Conservation (phyloP, 441 rosid species). For the Cnidoscolus chayamansa region DNA sequence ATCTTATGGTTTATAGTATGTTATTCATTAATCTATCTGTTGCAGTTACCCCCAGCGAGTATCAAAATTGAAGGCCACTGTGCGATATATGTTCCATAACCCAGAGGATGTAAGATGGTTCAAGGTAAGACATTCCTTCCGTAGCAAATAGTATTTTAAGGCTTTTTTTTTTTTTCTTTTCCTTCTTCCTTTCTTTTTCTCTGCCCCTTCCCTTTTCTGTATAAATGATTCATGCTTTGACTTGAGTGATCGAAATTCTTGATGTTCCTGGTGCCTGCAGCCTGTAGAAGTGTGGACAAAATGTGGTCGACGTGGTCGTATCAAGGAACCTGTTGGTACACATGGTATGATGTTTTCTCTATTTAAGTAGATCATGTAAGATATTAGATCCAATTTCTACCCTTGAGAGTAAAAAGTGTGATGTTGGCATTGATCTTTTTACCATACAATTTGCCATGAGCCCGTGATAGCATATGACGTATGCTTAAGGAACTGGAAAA, state of each 20-base stretch:
- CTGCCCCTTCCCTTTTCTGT: too few relatives aligned
- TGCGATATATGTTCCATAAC: constrained; percentile 83
- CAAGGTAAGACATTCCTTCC: constrained; percentile 50
- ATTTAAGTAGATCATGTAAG: not conserved
- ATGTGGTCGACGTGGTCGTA: constrained; percentile 79
- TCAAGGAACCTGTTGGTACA: constrained; percentile 93
- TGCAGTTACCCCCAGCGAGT: constrained; percentile 92
- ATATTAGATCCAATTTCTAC: not conserved
- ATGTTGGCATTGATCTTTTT: not conserved
- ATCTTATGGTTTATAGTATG: not conserved
- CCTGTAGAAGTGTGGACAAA: constrained; percentile 94
- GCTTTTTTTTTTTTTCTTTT: not conserved
- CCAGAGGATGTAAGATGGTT: constrained; percentile 98
- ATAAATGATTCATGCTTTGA: not conserved
- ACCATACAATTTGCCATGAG: not conserved
- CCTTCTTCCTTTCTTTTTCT: too few relatives aligned
- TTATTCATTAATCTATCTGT: constrained; percentile 21
- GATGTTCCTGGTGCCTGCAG: constrained; percentile 38
- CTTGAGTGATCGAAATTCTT: constrained; percentile 13
- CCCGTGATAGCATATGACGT: not conserved
- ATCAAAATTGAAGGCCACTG: constrained; percentile 80
- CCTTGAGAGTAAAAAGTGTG: not conserved
- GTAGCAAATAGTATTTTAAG: not conserved
- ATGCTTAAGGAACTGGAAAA: not conserved
- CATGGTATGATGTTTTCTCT: constrained; percentile 48